Evolutionary conservation across 306 rosid species (phyloP).

Genomic region (Erythrophleum fordii): DNA sequence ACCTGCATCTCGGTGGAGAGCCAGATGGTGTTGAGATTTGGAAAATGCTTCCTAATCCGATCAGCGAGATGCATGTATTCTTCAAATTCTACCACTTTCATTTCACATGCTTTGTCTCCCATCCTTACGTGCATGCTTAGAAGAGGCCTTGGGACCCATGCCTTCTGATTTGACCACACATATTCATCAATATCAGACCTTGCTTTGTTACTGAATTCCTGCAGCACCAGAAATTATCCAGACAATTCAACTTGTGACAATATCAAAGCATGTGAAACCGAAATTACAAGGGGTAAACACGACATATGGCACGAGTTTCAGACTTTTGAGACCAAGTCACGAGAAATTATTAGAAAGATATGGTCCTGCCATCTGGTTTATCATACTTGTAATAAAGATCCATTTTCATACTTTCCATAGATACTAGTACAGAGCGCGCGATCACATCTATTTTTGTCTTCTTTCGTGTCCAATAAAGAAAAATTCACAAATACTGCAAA

Average conservation of each 20-base stretch:
- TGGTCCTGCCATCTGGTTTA: too few species aligned
- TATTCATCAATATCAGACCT: constrained; percentile 64
- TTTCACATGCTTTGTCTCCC: constrained; percentile 93
- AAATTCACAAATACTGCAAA: constrained; percentile 5
- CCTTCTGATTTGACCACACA: constrained; percentile 79
- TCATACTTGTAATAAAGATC: too few species aligned
- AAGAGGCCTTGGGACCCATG: constrained; percentile 79
- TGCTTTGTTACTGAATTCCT: constrained; percentile 38
- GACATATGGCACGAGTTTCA: too few species aligned
- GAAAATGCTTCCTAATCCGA: constrained; percentile 67
- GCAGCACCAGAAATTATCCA: constrained; percentile 26
- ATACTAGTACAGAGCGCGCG: neutral
- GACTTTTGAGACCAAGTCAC: too few species aligned
- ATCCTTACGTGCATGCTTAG: constrained; percentile 86
- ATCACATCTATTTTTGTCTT: neutral
- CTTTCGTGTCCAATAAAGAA: neutral
- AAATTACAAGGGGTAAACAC: too few species aligned
- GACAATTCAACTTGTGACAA: too few species aligned
- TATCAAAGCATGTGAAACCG: too few species aligned
- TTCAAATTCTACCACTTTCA: constrained; percentile 76
- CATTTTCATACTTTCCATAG: too few species aligned
- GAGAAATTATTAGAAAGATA: too few species aligned
- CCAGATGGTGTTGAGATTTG: constrained; percentile 71
- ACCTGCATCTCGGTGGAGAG: constrained; percentile 90
- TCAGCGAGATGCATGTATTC: constrained; percentile 71